Evolutionary conservation across 306 rosid species (phyloP), one percentile per base, ranked within the genome.

Genomic region (Acacia confusa): DNA sequence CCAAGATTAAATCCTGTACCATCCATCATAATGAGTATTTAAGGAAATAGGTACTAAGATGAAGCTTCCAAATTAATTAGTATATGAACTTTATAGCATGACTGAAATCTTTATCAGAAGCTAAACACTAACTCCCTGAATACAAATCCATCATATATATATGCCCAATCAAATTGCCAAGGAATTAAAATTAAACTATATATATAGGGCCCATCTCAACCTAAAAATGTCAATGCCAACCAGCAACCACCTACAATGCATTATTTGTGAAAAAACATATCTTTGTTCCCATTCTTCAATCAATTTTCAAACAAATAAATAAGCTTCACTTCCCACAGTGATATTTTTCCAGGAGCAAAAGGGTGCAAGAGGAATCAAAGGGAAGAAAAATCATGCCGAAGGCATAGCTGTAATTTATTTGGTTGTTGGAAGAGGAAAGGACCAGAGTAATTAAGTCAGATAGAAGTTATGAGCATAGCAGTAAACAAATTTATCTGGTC

Each of bases 1-100:
- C 92, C 91, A 77, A 86, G 84, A 90, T 70, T 77, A 85, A 73
- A 74, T 72, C 90, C 88, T 45, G 89, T 84, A 77, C 82, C 88
- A 80, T 87, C 90, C 88, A 79, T 83, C 92, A 83, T 78, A 80
- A 84, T 69, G 89, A 86, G 85, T 78, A 78, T 82, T 88, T 88
- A 70, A 27, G 84, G 83, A 84, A 88, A 82, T 80, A 4, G 67
- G 78, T 79, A 78, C 70, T 50, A 53, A 70, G 73, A 71, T 68
- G 60, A 83, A 84, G 67, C 75, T 70, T 76, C 61, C 70, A 82
- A 43, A 77, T 66, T 60, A 76, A 74, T 50, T 74, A 45, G 81
- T 24, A 73, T 32, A 78, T 47, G 41, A 81, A 50, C 66, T 78
- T 70, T 70, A 34, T 25, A 48, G 65, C 53, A 60, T 28, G 48